Conservation (phyloP, 2,329 filamentous ascomycete genomes). For the Decorospora gaudefroyi region DNA sequence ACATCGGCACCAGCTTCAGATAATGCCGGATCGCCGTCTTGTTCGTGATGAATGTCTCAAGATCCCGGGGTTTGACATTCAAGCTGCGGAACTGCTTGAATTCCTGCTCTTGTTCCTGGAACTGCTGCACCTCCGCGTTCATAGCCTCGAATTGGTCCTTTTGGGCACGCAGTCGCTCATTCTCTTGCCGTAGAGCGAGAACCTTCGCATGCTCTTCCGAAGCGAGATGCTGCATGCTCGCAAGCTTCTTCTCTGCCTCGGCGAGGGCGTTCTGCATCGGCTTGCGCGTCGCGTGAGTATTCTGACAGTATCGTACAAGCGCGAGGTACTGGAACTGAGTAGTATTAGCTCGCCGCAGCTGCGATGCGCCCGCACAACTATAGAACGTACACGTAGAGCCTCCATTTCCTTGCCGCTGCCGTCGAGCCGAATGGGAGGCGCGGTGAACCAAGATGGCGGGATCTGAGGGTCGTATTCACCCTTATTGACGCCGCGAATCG, state of each 20-base stretch:
- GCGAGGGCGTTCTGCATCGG: conserved; percentile 15
- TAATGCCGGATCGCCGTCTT: conserved; percentile 36
- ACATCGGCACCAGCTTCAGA: conserved; percentile 32
- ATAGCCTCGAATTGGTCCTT: conserved; percentile 15
- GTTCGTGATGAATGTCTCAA: conserved; percentile 27
- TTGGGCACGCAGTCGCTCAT: conserved; percentile 17
- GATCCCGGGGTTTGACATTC: conserved; percentile 23
- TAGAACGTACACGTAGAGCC: conserved; percentile 48
- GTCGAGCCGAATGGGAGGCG: conserved; percentile 53
- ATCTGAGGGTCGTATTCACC: conserved; percentile 53
- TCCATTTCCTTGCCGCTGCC: conserved; percentile 46
- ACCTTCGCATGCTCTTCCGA: conserved; percentile 43
- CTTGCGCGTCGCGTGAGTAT: conserved; percentile 28
- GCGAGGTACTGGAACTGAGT: conserved; percentile 55
- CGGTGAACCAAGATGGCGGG: conserved; percentile 50
- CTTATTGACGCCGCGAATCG: conserved; percentile 50
- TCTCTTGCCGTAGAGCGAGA: conserved; percentile 31
- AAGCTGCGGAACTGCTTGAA: conserved; percentile 23
- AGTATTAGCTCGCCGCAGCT: conserved; percentile 12
- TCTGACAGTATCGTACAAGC: conserved; percentile 35
- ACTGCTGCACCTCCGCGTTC: conserved; percentile 21
- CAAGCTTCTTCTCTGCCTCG: conserved; percentile 32
- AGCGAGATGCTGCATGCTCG: conserved; percentile 41
- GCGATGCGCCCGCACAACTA: background rate
- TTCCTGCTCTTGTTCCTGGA: conserved; percentile 27